Conservation (phyloP, 129 eudicot genomes). For the Logfia minima region DNA sequence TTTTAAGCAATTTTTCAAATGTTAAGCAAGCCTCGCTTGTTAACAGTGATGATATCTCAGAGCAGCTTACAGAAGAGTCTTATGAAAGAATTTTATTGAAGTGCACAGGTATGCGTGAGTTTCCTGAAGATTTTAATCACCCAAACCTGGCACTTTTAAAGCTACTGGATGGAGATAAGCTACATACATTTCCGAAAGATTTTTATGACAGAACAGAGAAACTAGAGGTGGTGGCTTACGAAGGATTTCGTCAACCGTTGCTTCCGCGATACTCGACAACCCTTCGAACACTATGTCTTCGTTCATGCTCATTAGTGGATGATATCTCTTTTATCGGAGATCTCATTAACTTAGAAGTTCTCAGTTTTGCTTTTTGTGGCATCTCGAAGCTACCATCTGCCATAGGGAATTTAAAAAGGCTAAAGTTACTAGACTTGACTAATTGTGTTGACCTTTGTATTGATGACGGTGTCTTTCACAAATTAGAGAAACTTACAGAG, state of each 20-base stretch:
- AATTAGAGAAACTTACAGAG: too few species aligned
- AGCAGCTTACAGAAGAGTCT: too few species aligned
- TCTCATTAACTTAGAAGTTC: too few species aligned
- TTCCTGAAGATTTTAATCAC: background rate
- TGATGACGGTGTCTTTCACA: too few species aligned
- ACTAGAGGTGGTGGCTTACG: background rate
- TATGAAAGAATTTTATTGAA: background rate
- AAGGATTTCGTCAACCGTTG: too few species aligned
- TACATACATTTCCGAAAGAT: background rate
- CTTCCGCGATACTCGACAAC: background rate
- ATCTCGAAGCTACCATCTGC: too few species aligned
- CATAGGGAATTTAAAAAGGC: too few species aligned
- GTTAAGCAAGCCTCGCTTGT: slow-evolving; percentile 1
- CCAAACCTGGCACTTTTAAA: background rate
- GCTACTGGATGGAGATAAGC: background rate
- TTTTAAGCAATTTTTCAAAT: background rate
- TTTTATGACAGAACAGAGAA: background rate
- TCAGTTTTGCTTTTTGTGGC: too few species aligned
- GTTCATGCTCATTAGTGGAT: too few species aligned
- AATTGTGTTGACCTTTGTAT: too few species aligned
- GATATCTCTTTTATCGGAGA: too few species aligned
- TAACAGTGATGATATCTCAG: background rate
- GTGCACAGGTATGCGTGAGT: background rate
- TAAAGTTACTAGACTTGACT: too few species aligned
- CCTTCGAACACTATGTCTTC: background rate